Evolutionary conservation across 345 rosid genomes (phyloP), one percentile per base, ranked within the genome.

Genomic region (Durio zibethinus): DNA sequence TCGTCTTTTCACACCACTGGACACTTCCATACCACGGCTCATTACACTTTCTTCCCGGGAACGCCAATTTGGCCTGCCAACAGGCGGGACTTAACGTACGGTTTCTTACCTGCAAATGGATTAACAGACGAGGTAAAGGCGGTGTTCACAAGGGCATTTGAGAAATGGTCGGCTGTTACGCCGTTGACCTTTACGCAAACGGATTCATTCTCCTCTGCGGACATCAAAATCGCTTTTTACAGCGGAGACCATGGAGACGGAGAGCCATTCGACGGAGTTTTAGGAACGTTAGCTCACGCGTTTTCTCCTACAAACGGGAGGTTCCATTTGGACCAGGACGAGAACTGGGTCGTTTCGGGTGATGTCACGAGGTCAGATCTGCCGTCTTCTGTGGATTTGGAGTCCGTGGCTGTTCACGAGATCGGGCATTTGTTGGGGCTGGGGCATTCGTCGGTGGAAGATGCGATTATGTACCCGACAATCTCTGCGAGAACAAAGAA

Each of bases 331-430:
- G 99, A 95, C 89, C 53, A 20, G 1, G 92, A 77, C 2, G 99
- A 95, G 86, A 77, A 86, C 76, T 95, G 97, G 99, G 89, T 92
- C 4, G 83, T 87, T 1, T 59, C 88, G 11, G 91, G 93, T 4
- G 92, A 85, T 56, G 59, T 77, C 1, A 64, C 77, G 5, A 65
- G 20, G 35, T 80, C 89, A 12, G 4, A 82, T 33, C 2, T 82
- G 31, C 4, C 81, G 38, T 73, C 93, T 6, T 92, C 98, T 4
- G 85, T 95, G 31, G 99, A 95, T 65, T 81, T 95, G 10, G 98
- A 95, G 67, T 92, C 99, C 0, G 99, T 95, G 42, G 97, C 94
- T 5, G 96, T 93, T 53, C 99, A 95, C 53, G 99, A 95, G 85
- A 93, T 95, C 25, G 99, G 99, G 33, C 99, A 95, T 83, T 66